Percentiles rank a stretch among this genome's conserved stretches.
Evolutionary conservation across 2,329 filamentous ascomycete genomes (phyloP).

Genomic region (Aureobasidium sp.): DNA sequence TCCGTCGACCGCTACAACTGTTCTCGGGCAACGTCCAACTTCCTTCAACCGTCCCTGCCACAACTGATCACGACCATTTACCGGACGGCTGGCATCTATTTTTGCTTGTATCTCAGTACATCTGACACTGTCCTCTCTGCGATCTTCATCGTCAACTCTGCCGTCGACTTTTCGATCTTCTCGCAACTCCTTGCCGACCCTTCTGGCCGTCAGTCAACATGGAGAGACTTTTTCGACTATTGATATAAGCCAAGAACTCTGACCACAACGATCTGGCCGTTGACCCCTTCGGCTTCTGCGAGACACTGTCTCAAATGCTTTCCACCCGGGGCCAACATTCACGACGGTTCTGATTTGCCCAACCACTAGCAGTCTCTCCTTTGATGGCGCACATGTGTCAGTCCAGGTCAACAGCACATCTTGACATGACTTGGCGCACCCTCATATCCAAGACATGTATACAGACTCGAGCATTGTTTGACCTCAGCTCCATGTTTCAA

Average conservation of each 20-base stretch:
- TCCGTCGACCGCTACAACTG: not conserved
- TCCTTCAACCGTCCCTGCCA: not conserved
- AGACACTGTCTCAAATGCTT: constrained; percentile 6
- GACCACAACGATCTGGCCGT: not conserved
- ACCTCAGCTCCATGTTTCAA: not conserved
- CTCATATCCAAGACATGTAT: not conserved
- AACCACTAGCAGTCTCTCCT: not conserved
- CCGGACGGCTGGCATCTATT: not conserved
- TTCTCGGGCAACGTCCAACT: not conserved
- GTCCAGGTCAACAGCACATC: not conserved
- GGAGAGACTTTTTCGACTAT: not conserved
- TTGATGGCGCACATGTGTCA: not conserved
- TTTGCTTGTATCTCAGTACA: not conserved
- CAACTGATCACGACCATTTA: not conserved
- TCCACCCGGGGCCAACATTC: too few species aligned
- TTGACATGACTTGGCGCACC: not conserved
- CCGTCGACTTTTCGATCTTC: not conserved
- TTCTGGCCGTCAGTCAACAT: not conserved
- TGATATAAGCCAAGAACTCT: not conserved
- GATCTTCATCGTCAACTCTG: not conserved
- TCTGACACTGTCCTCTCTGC: not conserved
- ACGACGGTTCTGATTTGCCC: not conserved
- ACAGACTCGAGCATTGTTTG: not conserved
- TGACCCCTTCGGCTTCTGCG: not conserved
- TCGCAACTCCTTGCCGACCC: not conserved